Percentiles rank a stretch among this genome's conserved stretches.
Evolutionary conservation across 2,329 filamentous ascomycete genomes (phyloP).

Genomic region (Domatiomyces globalis): DNA sequence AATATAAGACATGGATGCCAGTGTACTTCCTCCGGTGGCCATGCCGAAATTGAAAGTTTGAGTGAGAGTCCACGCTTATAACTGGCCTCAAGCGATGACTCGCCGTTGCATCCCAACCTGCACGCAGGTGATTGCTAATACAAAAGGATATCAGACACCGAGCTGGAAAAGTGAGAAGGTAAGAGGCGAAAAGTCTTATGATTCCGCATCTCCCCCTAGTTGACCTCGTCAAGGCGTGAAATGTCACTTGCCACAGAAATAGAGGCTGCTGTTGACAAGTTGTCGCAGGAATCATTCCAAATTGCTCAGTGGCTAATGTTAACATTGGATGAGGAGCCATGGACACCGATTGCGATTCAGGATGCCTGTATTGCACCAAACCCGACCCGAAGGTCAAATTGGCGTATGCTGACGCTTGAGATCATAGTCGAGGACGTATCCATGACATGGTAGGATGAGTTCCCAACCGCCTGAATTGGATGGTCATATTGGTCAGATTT

Average conservation of each 20-base stretch:
- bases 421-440: not conserved
- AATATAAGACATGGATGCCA: not conserved
- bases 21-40: no score
- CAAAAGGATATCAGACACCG: not conserved
- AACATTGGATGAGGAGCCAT: not conserved
- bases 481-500: not conserved
- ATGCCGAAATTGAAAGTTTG: not conserved
- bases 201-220: not conserved
- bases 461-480: not conserved
- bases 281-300: not conserved
- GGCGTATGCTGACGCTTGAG: not conserved
- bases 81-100: not conserved
- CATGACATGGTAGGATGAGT: not conserved
- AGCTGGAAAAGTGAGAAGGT: not conserved
- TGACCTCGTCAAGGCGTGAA: not conserved
- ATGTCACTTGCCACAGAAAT: not conserved
- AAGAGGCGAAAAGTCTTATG: not conserved
- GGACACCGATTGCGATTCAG: not conserved
- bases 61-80: not conserved
- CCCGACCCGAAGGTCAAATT: not conserved
- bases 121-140: not conserved
- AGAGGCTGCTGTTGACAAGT: not conserved
- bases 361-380: not conserved
- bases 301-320: not conserved
- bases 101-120: not conserved